Evolutionary conservation across 139 green algal species (phyloP).

Genomic region (Haematococcus sp.): DNA sequence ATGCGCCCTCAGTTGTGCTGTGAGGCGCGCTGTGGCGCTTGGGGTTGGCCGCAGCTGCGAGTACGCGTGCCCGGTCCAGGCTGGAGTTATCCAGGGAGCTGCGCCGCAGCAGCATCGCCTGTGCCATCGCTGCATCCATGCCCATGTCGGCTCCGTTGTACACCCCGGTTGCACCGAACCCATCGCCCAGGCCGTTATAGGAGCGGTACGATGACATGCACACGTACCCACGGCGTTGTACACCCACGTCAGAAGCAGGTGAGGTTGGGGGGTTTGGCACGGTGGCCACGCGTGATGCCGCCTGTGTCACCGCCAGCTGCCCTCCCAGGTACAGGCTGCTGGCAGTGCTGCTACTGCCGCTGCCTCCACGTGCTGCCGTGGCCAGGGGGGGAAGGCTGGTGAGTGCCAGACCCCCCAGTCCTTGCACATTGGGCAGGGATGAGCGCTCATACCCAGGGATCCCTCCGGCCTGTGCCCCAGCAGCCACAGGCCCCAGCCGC

Average conservation of each 20-base stretch:
- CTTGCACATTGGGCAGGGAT: no score
- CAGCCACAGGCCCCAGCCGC: not conserved
- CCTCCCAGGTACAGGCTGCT: constrained; percentile 8
- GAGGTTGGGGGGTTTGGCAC: no score
- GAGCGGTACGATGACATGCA: not conserved
- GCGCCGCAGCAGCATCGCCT: constrained; percentile 21
- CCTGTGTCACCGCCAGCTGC: constrained; percentile 5
- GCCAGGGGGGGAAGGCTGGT: no score
- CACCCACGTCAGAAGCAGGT: no score
- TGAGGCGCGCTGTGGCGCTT: no score
- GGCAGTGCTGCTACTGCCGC: not conserved
- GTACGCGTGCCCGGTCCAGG: constrained; percentile 20
- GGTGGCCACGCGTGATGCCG: not conserved
- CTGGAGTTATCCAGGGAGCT: constrained; percentile 53
- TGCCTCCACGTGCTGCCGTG: no score
- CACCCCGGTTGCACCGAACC: constrained; percentile 7
- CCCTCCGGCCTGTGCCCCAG: not conserved
- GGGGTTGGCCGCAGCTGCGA: not conserved
- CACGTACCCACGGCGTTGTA: not conserved
- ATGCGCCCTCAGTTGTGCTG: no score
- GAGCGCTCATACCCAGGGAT: not conserved
- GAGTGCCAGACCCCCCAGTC: no score
- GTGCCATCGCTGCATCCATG: not conserved
- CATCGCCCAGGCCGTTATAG: not conserved
- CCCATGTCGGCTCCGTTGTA: constrained; percentile 21